These are phyloP conservation scores for Fusarium albosuccineum DNA, from an alignment of 2,329 filamentous ascomycete species.

Conservation along the genomic window DNA sequence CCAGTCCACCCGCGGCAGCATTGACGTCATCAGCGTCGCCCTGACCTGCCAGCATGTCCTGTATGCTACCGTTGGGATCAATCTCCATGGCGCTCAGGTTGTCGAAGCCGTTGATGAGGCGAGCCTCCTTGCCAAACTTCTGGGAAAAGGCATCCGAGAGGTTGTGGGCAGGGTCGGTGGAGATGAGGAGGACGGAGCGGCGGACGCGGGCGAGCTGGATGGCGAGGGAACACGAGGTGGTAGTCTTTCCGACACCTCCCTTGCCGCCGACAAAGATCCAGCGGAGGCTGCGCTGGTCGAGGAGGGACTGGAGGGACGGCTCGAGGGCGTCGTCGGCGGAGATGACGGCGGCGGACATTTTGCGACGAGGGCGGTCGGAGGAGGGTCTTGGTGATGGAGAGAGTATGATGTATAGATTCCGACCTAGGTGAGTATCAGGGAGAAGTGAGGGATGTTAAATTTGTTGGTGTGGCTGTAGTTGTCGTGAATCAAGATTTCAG, in stretches of 20 bases:
- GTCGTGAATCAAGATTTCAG: slow-evolving; percentile 34
- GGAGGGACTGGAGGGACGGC: slow-evolving; percentile 91
- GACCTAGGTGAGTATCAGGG: background rate
- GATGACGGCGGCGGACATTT: slow-evolving; percentile 58
- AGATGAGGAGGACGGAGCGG: slow-evolving; percentile 96
- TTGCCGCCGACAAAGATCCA: slow-evolving; percentile 99
- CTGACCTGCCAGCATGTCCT: slow-evolving; percentile 86
- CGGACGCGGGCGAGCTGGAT: slow-evolving; percentile 97
- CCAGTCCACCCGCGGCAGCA: slow-evolving; percentile 79
- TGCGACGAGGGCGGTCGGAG: background rate
- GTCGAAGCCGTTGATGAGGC: slow-evolving; percentile 89
- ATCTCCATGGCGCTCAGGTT: slow-evolving; percentile 99
- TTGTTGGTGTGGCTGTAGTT: slow-evolving; percentile 6
- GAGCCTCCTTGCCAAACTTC: slow-evolving; percentile 99
- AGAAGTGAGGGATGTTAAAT: background rate
- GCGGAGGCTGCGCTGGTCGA: slow-evolving; percentile 93
- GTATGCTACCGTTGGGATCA: slow-evolving; percentile 97
- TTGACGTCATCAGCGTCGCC: slow-evolving; percentile 77
- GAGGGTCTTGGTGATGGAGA: background rate
- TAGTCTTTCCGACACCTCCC: slow-evolving; percentile 98
- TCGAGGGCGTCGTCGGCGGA: slow-evolving; percentile 80
- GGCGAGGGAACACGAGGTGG: slow-evolving; percentile 97
- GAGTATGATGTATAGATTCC: background rate
- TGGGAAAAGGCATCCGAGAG: slow-evolving; percentile 97
- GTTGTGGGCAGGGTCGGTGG: slow-evolving; percentile 98